Evolutionary conservation across 2,329 filamentous ascomycete genomes (phyloP), one percentile per base, ranked within the genome.

Genomic region (Tolypocladium tropicale): DNA sequence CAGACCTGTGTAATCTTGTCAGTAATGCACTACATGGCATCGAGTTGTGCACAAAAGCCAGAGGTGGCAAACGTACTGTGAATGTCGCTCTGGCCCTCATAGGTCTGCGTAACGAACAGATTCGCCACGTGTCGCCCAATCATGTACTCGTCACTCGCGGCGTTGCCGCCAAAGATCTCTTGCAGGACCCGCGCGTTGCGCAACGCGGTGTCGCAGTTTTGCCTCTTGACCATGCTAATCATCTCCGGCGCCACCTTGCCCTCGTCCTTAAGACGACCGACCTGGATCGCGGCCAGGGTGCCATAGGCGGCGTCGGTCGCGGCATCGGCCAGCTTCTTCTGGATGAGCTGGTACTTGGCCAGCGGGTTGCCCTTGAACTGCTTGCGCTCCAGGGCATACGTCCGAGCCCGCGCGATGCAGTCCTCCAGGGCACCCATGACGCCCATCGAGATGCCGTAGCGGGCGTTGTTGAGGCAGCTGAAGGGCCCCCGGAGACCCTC

Each of bases 21-120:
- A 56, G 43, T 55, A n/a, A 16, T 32, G 16, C 25, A 3, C n/a
- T 14, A 6, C 18, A n/a, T n/a, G 2, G 28, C 21, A 12, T 30
- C 6, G 6, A n/a, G 41, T 32, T 23, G 36, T 3, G 12, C 58
- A 57, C 16, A 10, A 32, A 21, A 30, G 28, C 28, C 3, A 6
- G n/a, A 7, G 14, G 16, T 30, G 3, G 16, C 25, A 34, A n/a
- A 82, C 88, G 81, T 75, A 93, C 90, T 84, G 72, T 97, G 94
- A 69, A 97, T 97, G 73, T 97, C 94, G 68, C 92, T 96, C 74
- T 97, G 94, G 25, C 94, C 94, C 75, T 99, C 94, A 65, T 99
- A 99, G 2, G 93, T 97, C 76, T 97, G 93, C 55, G 93, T 95
- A 54, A 99, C 94, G 72, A 95, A 99, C 61, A 99, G 72, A 71